Evolutionary conservation across 768 basidiomycete genomes (phyloP).

Genomic region (Lepiota brunneoincarnata): DNA sequence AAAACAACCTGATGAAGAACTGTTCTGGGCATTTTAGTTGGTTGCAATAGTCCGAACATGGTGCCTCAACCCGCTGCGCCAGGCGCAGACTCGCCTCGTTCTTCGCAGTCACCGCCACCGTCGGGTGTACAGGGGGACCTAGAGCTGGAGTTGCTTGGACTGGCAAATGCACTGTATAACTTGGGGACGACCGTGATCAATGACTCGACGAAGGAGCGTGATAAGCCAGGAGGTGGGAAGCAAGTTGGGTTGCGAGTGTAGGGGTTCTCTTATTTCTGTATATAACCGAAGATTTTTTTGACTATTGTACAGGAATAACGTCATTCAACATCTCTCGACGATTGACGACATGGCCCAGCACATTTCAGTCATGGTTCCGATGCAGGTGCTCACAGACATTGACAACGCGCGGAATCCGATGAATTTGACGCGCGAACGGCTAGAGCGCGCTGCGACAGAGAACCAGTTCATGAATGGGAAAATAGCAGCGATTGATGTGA

Average conservation of each 20-base stretch:
- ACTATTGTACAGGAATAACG: constrained; percentile 59
- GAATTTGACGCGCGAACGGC: constrained; percentile 74
- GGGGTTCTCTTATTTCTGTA: constrained; percentile 18
- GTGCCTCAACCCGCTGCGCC: constrained; percentile 10
- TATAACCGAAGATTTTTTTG: constrained; percentile 2
- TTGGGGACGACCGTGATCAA: constrained; percentile 82
- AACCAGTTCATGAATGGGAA: constrained; percentile 93
- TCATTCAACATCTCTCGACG: constrained; percentile 60
- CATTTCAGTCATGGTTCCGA: constrained; percentile 62
- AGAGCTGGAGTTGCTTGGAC: constrained; percentile 71
- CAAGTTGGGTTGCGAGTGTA: constrained; percentile 79
- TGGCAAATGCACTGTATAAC: constrained; percentile 77
- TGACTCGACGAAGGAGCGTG: constrained; percentile 78
- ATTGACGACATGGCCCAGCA: constrained; percentile 70
- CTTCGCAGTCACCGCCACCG: constrained; percentile 73
- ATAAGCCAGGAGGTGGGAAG: constrained; percentile 67
- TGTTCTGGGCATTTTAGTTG: not conserved
- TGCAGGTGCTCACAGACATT: constrained; percentile 75
- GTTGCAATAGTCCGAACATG: not conserved
- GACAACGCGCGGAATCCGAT: constrained; percentile 81
- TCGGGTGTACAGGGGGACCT: constrained; percentile 68
- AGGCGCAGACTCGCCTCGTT: constrained; percentile 67
- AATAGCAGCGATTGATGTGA: constrained; percentile 71
- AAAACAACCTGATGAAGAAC: constrained; percentile 1
- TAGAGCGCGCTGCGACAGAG: constrained; percentile 83